Conservation (phyloP, 352 stramenopile genomes). For the Pythium utonaiense region DNA sequence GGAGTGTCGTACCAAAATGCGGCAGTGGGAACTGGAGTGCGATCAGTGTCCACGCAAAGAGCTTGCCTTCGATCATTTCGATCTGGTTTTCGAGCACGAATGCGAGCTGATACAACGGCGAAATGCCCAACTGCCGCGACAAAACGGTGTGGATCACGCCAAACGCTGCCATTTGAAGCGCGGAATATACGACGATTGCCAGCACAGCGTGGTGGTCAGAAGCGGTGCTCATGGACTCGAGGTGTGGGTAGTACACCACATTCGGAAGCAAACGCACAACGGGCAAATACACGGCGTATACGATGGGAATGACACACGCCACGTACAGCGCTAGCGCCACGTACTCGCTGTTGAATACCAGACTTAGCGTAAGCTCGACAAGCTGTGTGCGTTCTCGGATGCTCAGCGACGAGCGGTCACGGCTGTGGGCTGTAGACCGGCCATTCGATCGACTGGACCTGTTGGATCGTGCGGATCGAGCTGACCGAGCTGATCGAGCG, state of each 20-base stretch:
- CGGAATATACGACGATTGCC: slow-evolving; percentile 8
- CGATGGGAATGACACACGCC: slow-evolving; percentile 17
- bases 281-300: slow-evolving; percentile 11
- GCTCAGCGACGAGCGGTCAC: not conserved
- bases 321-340: slow-evolving; percentile 12
- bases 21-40: slow-evolving; percentile 29
- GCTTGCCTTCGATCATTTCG: slow-evolving; percentile 27
- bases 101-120: slow-evolving; percentile 31
- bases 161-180: slow-evolving; percentile 9
- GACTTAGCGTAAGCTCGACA: slow-evolving; percentile 1
- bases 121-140: not conserved
- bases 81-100: slow-evolving; percentile 39
- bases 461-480: not conserved
- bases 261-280: slow-evolving; percentile 8
- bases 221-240: not conserved
- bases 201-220: not conserved
- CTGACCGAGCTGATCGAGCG: not conserved
- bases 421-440: not conserved
- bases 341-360: slow-evolving; percentile 24
- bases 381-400: not conserved
- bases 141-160: not conserved
- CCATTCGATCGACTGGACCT: not conserved
- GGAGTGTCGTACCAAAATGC: slow-evolving; percentile 22
- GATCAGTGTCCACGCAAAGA: slow-evolving; percentile 30
- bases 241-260: slow-evolving; percentile 3